A percentile compares a stretch with the other conserved stretches of the same genome.
phyloP scores from a whole-genome alignment of 495 filamentous ascomycete genomes.

The Halenospora varia region DNA sequence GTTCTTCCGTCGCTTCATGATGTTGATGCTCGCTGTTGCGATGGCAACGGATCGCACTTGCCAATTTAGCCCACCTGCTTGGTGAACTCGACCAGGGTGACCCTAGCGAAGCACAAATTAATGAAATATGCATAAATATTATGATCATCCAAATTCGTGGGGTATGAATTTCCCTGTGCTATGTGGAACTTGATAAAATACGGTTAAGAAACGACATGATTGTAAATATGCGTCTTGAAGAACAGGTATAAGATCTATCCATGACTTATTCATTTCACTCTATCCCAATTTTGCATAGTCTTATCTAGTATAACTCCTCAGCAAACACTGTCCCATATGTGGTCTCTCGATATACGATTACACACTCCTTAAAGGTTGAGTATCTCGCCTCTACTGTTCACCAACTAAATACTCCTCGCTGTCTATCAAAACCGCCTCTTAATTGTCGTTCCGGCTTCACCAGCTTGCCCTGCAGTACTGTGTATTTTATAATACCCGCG shows the following conservation, averaged over 20 bases:
- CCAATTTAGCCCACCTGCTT: too few species aligned
- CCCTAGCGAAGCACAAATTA: too few species aligned
- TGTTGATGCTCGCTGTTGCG: background rate
- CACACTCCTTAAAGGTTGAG: background rate
- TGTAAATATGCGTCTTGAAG: too few species aligned
- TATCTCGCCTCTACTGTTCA: conserved; percentile 29
- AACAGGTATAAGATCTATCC: too few species aligned
- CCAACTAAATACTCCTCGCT: conserved; percentile 81
- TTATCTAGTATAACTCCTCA: background rate
- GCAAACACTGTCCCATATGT: background rate
- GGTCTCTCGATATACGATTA: background rate
- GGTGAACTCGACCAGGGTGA: too few species aligned
- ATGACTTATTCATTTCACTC: background rate
- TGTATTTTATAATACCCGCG: conserved; percentile 87
- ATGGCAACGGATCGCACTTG: background rate
- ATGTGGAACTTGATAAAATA: too few species aligned
- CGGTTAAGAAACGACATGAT: too few species aligned
- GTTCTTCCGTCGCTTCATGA: background rate
- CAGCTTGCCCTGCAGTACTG: conserved; percentile 88
- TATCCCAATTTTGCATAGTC: background rate
- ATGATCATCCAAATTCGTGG: too few species aligned
- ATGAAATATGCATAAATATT: too few species aligned
- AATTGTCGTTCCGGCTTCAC: conserved; percentile 82
- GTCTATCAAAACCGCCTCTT: conserved; percentile 85
- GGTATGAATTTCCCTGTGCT: too few species aligned